Evolutionary conservation across 1,139 yeast genomes (phyloP).

Genomic region (Taphrina confusa): DNA sequence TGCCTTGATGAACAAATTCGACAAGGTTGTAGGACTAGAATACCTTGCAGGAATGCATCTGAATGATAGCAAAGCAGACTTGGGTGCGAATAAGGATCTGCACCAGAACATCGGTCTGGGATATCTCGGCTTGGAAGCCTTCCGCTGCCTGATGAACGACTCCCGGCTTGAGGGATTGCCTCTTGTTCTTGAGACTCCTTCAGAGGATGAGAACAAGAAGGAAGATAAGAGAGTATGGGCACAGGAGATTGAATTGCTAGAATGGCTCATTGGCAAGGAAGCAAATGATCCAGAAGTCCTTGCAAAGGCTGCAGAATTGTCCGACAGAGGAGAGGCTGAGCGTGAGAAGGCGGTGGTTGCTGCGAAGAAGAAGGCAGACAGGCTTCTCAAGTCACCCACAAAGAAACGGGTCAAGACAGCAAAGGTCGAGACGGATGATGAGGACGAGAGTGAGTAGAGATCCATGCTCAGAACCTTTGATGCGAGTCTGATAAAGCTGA

Average conservation of each 20-base stretch:
- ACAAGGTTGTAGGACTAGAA: slow-evolving; percentile 67
- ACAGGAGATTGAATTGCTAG: slow-evolving; percentile 73
- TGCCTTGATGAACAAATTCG: slow-evolving; percentile 74
- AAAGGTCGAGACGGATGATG: slow-evolving; percentile 12
- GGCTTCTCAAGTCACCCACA: slow-evolving; percentile 1
- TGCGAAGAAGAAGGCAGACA: slow-evolving; percentile 35
- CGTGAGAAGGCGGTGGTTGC: slow-evolving; percentile 31
- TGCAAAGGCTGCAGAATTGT: slow-evolving; percentile 54
- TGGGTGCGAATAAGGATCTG: slow-evolving; percentile 84
- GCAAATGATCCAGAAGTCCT: slow-evolving; percentile 59
- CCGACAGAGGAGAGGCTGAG: slow-evolving; percentile 25
- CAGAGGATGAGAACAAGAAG: slow-evolving; percentile 52
- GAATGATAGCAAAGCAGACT: slow-evolving; percentile 92
- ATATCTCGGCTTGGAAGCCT: slow-evolving; percentile 80
- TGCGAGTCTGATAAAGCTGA: too few relatives aligned
- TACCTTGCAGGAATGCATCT: slow-evolving; percentile 80
- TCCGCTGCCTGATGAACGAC: slow-evolving; percentile 73
- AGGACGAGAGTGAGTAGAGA: slow-evolving; percentile 4
- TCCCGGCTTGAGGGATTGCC: slow-evolving; percentile 66
- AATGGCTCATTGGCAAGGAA: slow-evolving; percentile 63
- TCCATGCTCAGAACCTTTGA: too few relatives aligned
- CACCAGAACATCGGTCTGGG: slow-evolving; percentile 91
- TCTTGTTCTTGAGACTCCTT: slow-evolving; percentile 87
- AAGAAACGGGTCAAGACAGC: slow-evolving; percentile 10
- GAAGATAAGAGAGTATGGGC: slow-evolving; percentile 62